phyloP scores from a whole-genome alignment of 768 basidiomycete genomes.

The Pleurotus cornucopiae region DNA sequence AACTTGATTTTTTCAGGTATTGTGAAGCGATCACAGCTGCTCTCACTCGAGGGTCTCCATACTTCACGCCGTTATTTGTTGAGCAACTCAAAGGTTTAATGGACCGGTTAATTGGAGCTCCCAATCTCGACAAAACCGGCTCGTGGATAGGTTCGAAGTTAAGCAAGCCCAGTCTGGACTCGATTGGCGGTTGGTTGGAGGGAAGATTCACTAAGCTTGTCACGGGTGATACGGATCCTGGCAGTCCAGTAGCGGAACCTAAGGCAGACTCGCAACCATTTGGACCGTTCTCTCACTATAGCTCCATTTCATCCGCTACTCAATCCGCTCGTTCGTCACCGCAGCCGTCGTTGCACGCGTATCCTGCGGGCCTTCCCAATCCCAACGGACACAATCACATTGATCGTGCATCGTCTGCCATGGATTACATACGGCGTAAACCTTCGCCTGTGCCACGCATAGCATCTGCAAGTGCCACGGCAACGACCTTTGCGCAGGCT shows the following conservation, averaged over 20 bases:
- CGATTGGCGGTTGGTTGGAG: conserved; percentile 89
- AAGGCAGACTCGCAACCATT: conserved; percentile 38
- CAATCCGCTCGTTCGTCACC: conserved; percentile 77
- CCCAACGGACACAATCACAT: conserved; percentile 46
- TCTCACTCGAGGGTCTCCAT: conserved; percentile 58
- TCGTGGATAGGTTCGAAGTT: conserved; percentile 90
- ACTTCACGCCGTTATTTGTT: conserved; percentile 60
- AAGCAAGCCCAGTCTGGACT: conserved; percentile 87
- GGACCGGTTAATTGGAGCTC: conserved; percentile 72
- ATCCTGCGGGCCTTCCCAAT: conserved; percentile 29
- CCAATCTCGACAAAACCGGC: conserved; percentile 68
- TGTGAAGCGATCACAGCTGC: conserved; percentile 83
- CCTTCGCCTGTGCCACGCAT: conserved; percentile 52
- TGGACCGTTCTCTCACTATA: conserved; percentile 92
- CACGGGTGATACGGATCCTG: conserved; percentile 77
- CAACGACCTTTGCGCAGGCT: conserved; percentile 45
- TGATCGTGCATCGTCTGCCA: conserved; percentile 74
- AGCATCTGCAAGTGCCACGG: conserved; percentile 46
- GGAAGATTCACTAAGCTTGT: conserved; percentile 92
- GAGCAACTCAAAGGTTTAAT: conserved; percentile 75
- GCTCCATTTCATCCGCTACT: conserved; percentile 80
- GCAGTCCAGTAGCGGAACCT: conserved; percentile 35
- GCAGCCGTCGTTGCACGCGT: conserved; percentile 68
- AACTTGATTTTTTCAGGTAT: conserved; percentile 51
- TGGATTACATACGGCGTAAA: conserved; percentile 64